Percentiles rank a stretch among this genome's conserved stretches.
These are phyloP conservation scores for Colletotrichum sp. DNA, from an alignment of 2,329 filamentous ascomycete species.

Conservation along the genomic window DNA sequence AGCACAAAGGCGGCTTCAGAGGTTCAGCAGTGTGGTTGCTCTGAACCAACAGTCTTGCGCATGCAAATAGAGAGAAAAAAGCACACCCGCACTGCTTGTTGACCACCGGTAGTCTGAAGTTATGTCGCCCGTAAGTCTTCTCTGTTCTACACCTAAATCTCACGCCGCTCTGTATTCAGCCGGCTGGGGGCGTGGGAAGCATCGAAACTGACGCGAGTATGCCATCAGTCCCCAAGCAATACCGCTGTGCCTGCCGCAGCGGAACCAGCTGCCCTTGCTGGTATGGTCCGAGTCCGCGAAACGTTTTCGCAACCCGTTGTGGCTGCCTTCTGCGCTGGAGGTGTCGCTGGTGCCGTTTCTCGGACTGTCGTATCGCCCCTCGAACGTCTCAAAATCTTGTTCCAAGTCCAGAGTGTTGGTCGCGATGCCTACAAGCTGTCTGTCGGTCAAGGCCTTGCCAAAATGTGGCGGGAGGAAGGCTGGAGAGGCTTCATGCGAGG, in stretches of 20 bases:
- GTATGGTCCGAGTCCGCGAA: slow-evolving; percentile 41
- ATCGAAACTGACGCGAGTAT: not conserved
- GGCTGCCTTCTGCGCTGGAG: slow-evolving; percentile 92
- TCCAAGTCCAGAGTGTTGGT: slow-evolving; percentile 91
- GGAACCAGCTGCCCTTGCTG: not conserved
- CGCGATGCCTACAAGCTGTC: slow-evolving; percentile 93
- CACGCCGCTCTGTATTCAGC: not conserved
- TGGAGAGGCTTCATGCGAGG: slow-evolving; percentile 98
- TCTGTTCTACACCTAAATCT: not conserved
- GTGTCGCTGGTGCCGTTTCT: slow-evolving; percentile 95
- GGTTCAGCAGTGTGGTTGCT: slow-evolving; percentile 18
- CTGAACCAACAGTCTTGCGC: not conserved
- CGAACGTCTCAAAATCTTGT: slow-evolving; percentile 96
- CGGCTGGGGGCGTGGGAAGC: not conserved
- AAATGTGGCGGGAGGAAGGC: slow-evolving; percentile 97
- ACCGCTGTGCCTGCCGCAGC: slow-evolving; percentile 1
- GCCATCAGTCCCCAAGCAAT: not conserved
- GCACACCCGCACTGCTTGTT: slow-evolving; percentile 7
- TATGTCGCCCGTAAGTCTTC: slow-evolving; percentile 17
- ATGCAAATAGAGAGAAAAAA: not conserved
- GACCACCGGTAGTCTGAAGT: slow-evolving; percentile 16
- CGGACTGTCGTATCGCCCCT: slow-evolving; percentile 96
- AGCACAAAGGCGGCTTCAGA: slow-evolving; percentile 9
- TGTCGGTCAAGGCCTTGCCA: slow-evolving; percentile 83
- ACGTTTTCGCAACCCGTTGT: slow-evolving; percentile 80